Evolutionary conservation across 495 filamentous ascomycete species (phyloP), one percentile per base, ranked within the genome.

Genomic region (Xylaria longipes): DNA sequence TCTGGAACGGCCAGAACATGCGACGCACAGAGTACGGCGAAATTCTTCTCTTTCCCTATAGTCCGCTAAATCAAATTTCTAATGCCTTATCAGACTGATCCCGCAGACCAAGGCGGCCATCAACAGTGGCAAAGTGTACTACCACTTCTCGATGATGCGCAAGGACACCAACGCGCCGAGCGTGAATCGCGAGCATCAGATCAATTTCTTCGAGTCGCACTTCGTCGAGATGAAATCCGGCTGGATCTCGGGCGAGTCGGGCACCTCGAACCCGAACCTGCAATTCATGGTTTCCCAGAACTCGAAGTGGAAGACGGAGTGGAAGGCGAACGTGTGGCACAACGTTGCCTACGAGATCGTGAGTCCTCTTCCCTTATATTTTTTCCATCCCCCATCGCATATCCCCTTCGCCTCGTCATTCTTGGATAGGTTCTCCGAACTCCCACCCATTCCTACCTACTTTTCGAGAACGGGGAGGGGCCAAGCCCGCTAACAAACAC

Each of bases 211-310:
- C 75, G 86, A 93, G 83, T 88, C 84, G 78, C 90, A 93, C 82
- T 93, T 92, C 80, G 93, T 91, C 68, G 91, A 93, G 82, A 80
- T 94, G 77, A 92, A 93, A 82, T 89, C 88, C 71, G 92, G 91
- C 68, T 87, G 85, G 86, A 81, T 89, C 67, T 85, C 84, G 58
- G 90, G 90, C 65, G 88, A 89, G 79, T 71, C 76, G 61, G 88
- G 85, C 41, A 84, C 86, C 35, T 76, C 75, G 62, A 88, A 91
- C 73, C 74, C 79, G 1, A 80, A 83, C 72, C 61, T 85, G 78
- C 82, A 84, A 78, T 85, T 81, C 74, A 83, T 84, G 82, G 80
- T 80, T 43, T 79, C 74, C 56, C 78, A 81, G 73, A 78, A 79
- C 75, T 78, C 75, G 61, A 76, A 80, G 72, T 83, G 81, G 82